phyloP scores from a whole-genome alignment of 176 grass and related monocot genomes.

The Zoysia japonica region DNA sequence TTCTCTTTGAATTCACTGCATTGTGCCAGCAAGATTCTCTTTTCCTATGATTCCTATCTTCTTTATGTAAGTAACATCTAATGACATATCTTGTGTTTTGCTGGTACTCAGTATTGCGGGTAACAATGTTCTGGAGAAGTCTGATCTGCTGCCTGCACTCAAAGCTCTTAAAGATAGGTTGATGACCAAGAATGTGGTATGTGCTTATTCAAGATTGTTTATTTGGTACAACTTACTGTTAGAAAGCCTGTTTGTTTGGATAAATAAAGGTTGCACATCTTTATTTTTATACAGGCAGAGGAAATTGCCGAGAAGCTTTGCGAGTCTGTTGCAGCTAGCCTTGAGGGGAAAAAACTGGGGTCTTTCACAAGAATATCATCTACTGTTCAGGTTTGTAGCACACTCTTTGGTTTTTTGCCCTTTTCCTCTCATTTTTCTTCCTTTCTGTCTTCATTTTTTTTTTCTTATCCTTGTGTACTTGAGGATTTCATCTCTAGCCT shows the following conservation, averaged over 20 bases:
- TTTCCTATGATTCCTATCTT: neutral
- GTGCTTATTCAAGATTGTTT: slow-evolving; percentile 36
- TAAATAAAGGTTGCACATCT: slow-evolving; percentile 28
- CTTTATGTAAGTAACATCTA: neutral
- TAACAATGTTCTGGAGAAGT: slow-evolving; percentile 73
- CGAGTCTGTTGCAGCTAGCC: slow-evolving; percentile 86
- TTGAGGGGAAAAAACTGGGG: slow-evolving; percentile 88
- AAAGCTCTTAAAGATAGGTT: slow-evolving; percentile 91
- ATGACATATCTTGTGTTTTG: slow-evolving; percentile 21
- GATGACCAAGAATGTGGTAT: slow-evolving; percentile 97
- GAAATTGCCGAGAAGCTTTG: slow-evolving; percentile 95
- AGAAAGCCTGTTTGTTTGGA: neutral
- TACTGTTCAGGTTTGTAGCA: slow-evolving; percentile 73
- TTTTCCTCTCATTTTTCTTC: no score
- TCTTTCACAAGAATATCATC: slow-evolving; percentile 96
- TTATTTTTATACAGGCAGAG: slow-evolving; percentile 65
- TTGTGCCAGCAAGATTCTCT: neutral
- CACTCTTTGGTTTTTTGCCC: neutral
- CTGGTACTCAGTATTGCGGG: slow-evolving; percentile 73
- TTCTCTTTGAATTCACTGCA: neutral
- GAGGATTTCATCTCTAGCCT: no score
- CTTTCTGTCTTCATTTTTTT: no score
- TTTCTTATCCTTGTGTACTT: no score
- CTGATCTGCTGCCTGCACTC: slow-evolving; percentile 77
- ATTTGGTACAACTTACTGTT: neutral